Percentiles rank a stretch among this genome's conserved stretches.
phyloP scores from a whole-genome alignment of 345 rosid genomes.

The Tarenaya hassleriana region DNA sequence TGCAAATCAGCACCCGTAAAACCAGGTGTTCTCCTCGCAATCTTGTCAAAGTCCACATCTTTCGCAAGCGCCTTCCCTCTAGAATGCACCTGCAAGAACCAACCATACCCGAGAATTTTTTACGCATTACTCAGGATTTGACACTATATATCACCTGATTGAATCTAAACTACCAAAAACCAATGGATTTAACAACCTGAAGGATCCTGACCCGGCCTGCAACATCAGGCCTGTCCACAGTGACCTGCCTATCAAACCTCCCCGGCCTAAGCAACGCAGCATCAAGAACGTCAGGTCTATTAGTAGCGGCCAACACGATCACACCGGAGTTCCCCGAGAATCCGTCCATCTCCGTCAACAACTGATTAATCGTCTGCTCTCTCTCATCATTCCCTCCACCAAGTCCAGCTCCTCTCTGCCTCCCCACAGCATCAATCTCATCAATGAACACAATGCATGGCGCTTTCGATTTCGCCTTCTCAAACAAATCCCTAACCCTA shows the following conservation, averaged over 20 bases:
- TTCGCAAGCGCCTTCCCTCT: slow-evolving; percentile 95
- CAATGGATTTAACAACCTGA: slow-evolving; percentile 42
- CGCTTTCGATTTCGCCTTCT: slow-evolving; percentile 77
- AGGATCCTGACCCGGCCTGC: slow-evolving; percentile 90
- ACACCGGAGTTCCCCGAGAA: slow-evolving; percentile 85
- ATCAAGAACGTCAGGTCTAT: slow-evolving; percentile 82
- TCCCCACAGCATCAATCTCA: slow-evolving; percentile 89
- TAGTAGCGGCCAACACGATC: slow-evolving; percentile 86
- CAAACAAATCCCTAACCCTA: slow-evolving; percentile 81
- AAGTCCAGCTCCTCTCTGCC: slow-evolving; percentile 93
- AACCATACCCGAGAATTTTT: neutral
- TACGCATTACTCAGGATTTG: neutral
- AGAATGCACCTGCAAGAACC: slow-evolving; percentile 67
- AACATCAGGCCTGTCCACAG: slow-evolving; percentile 85
- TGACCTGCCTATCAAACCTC: slow-evolving; percentile 85
- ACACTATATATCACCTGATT: neutral
- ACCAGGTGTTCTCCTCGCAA: slow-evolving; percentile 91
- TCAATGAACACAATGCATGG: slow-evolving; percentile 80
- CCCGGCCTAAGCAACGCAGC: slow-evolving; percentile 82
- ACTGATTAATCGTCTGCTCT: slow-evolving; percentile 82
- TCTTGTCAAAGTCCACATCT: slow-evolving; percentile 93
- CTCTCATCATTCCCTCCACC: slow-evolving; percentile 97
- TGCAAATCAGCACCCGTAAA: slow-evolving; percentile 95
- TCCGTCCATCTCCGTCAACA: slow-evolving; percentile 92
- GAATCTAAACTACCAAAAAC: neutral